Percentiles rank a stretch among this genome's conserved stretches.
phyloP scores from a whole-genome alignment of 805 yeast genomes.

The Yamadazyma laniorum region DNA sequence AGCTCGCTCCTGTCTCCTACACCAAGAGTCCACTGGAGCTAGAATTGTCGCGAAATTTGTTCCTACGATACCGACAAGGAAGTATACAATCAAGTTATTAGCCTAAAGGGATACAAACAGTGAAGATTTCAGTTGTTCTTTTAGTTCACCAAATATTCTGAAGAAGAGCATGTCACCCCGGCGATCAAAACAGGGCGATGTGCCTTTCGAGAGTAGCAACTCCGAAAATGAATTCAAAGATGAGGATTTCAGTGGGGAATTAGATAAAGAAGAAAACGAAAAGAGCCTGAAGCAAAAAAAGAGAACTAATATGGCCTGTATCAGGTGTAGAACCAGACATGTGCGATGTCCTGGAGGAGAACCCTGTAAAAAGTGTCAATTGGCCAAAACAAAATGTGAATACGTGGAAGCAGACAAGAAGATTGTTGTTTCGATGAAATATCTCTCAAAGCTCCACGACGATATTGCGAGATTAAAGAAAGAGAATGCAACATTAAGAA shows the following conservation, averaged over 20 bases:
- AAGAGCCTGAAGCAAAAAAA: slow-evolving; percentile 13
- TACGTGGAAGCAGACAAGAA: slow-evolving; percentile 71
- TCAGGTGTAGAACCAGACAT: slow-evolving; percentile 68
- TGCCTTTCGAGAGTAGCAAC: too few relatives aligned
- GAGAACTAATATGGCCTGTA: slow-evolving; percentile 49
- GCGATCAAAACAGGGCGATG: too few relatives aligned
- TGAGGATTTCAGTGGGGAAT: slow-evolving; percentile 18
- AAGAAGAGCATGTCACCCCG: too few relatives aligned
- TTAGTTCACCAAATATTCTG: too few relatives aligned
- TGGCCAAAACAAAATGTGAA: slow-evolving; percentile 60
- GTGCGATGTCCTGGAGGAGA: slow-evolving; percentile 77
- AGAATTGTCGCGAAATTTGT: background rate
- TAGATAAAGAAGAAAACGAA: slow-evolving; percentile 6
- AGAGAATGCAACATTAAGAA: slow-evolving; percentile 59
- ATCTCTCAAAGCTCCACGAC: slow-evolving; percentile 63
- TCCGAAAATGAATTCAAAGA: too few relatives aligned
- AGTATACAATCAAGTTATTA: background rate
- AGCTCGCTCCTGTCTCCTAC: too few relatives aligned
- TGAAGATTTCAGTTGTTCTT: too few relatives aligned
- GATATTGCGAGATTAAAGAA: slow-evolving; percentile 63
- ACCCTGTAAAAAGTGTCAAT: slow-evolving; percentile 63
- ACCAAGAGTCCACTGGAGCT: too few relatives aligned
- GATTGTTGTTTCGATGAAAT: slow-evolving; percentile 69
- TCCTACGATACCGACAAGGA: background rate
- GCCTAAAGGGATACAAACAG: too few relatives aligned